Evolutionary conservation across 73 alveolate species (phyloP).

Genomic region (Tetrahymena thermophila): DNA sequence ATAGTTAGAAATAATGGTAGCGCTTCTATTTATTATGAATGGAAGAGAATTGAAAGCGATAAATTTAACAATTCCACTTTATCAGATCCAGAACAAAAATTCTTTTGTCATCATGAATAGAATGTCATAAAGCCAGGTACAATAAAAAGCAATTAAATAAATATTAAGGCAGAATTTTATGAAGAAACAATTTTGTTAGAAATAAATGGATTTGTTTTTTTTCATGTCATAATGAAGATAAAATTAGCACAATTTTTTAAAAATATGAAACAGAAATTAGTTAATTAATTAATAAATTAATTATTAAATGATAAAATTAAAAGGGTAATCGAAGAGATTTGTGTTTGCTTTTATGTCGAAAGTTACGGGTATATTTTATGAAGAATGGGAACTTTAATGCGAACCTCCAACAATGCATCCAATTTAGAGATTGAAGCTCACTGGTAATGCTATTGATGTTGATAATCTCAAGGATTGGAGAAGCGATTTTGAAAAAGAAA

Average conservation of each 20-base stretch:
- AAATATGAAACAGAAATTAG: not conserved
- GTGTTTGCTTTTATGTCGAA: slow-evolving; percentile 61
- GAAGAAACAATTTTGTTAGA: no score
- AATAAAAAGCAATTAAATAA: no score
- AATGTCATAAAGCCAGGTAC: slow-evolving; percentile 59
- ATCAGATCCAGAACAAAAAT: slow-evolving; percentile 58
- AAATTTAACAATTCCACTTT: slow-evolving; percentile 48
- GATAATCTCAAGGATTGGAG: slow-evolving; percentile 54
- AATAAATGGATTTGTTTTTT: not conserved
- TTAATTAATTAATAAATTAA: not conserved
- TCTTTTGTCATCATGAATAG: slow-evolving; percentile 66
- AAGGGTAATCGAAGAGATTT: slow-evolving; percentile 54
- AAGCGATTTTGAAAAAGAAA: slow-evolving; percentile 6
- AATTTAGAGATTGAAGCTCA: slow-evolving; percentile 49
- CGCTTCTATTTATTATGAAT: slow-evolving; percentile 68
- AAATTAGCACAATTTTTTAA: not conserved
- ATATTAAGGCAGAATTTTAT: no score
- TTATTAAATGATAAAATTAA: not conserved
- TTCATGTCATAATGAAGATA: no score
- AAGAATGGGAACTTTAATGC: slow-evolving; percentile 73
- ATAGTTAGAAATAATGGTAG: slow-evolving; percentile 65
- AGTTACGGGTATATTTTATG: slow-evolving; percentile 63
- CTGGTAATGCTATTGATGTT: slow-evolving; percentile 62
- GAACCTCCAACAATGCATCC: slow-evolving; percentile 60
- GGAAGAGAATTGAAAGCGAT: slow-evolving; percentile 61